Percentiles rank a stretch among this genome's conserved stretches.
These are phyloP conservation scores for Kentomonas sorsogonicus DNA, from an alignment of 208 protist genomes.

Conservation along the genomic window DNA sequence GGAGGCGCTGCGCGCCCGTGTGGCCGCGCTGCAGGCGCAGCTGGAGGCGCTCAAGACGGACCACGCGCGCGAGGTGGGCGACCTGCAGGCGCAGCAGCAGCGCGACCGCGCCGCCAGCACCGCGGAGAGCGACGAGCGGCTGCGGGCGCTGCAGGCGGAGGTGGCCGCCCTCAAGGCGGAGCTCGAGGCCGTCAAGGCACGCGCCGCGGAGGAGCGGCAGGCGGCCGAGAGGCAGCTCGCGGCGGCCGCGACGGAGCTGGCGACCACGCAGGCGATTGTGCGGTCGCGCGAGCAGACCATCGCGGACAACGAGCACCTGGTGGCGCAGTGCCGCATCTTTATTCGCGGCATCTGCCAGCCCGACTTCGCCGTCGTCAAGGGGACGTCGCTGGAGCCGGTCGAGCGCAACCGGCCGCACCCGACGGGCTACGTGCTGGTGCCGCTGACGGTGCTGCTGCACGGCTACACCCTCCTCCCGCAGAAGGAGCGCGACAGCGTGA, in stretches of 20 bases:
- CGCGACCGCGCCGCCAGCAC: background rate
- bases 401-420: constrained; percentile 56
- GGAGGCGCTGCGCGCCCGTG: too few relatives aligned
- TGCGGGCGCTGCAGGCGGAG: constrained; percentile 12
- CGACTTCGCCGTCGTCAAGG: constrained; percentile 81
- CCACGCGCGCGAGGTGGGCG: background rate
- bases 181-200: constrained; percentile 13
- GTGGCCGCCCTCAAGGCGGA: constrained; percentile 32
- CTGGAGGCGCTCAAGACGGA: constrained; percentile 12
- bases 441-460: constrained; percentile 64
- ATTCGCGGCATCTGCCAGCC: constrained; percentile 76
- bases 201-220: constrained; percentile 14
- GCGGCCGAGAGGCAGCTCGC: constrained; percentile 13
- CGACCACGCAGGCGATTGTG: too few relatives aligned
- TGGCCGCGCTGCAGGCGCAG: constrained; percentile 6
- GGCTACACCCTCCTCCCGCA: constrained; percentile 72
- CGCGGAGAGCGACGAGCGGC: constrained; percentile 18
- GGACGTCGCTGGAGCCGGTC: constrained; percentile 62
- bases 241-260: too few relatives aligned
- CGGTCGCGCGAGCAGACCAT: constrained; percentile 8
- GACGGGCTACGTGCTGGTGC: constrained; percentile 78
- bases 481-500: constrained; percentile 52
- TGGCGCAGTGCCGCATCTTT: constrained; percentile 72
- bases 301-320: constrained; percentile 25
- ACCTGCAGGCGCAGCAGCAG: background rate